phyloP scores from a whole-genome alignment of 441 rosid genomes.

The Bocquillonia castaneifolia region DNA sequence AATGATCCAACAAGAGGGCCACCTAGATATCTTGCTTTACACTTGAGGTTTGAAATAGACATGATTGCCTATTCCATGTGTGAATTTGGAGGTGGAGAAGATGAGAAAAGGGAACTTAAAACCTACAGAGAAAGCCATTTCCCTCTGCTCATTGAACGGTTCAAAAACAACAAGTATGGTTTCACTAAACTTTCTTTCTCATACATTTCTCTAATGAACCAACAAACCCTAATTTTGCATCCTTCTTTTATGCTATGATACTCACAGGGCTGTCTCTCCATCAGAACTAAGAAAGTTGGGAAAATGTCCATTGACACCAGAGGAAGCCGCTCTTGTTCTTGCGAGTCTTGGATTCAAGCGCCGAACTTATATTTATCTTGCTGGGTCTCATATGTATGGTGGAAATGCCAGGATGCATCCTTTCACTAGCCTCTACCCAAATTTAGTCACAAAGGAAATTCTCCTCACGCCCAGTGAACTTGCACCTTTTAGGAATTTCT shows the following conservation, averaged over 20 bases:
- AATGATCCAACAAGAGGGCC: constrained; percentile 29
- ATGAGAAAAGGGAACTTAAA: constrained; percentile 69
- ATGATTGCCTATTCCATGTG: constrained; percentile 93
- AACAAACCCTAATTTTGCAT: neutral
- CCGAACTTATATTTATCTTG: constrained; percentile 71
- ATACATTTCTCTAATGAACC: neutral
- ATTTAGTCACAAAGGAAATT: constrained; percentile 78
- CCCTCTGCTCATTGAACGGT: constrained; percentile 65
- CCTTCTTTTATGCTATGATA: constrained; percentile 11
- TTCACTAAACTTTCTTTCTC: constrained; percentile 8
- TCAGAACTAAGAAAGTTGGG: constrained; percentile 65
- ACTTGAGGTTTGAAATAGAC: constrained; percentile 87
- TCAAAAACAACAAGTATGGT: constrained; percentile 50
- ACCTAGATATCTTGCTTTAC: constrained; percentile 69
- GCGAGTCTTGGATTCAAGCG: constrained; percentile 71
- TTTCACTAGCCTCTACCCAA: constrained; percentile 71
- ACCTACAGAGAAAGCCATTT: constrained; percentile 78
- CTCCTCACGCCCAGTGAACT: constrained; percentile 72
- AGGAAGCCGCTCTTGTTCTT: constrained; percentile 84
- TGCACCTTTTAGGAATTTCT: constrained; percentile 73
- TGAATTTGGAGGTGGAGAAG: constrained; percentile 81
- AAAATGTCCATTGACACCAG: constrained; percentile 91
- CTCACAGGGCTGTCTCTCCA: constrained; percentile 48
- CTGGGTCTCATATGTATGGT: constrained; percentile 71
- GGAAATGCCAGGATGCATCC: constrained; percentile 66